Evolutionary conservation across 306 rosid species (phyloP).

Genomic region (Abrus precatorius): DNA sequence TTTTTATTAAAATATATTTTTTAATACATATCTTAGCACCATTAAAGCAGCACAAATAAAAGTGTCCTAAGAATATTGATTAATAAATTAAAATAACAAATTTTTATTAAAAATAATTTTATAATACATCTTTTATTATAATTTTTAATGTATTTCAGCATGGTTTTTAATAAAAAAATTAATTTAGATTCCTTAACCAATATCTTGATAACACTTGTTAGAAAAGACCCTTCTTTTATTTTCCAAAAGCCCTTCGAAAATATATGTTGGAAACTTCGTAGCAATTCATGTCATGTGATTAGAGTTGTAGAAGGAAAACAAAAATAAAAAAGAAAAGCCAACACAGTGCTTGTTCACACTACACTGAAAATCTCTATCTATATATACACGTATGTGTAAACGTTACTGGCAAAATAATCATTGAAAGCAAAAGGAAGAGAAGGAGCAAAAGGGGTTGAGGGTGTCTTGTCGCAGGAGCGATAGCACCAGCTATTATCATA

Average conservation of each 20-base stretch:
- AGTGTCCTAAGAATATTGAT: too few relatives aligned
- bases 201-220: too few relatives aligned
- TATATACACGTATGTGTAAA: constrained; percentile 1
- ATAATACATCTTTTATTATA: too few relatives aligned
- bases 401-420: not conserved
- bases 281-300: constrained; percentile 18
- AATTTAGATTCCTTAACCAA: too few relatives aligned
- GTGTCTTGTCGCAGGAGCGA: constrained; percentile 1
- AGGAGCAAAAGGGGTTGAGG: not conserved
- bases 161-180: too few relatives aligned
- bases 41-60: too few relatives aligned
- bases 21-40: too few relatives aligned
- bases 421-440: not conserved
- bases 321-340: not conserved
- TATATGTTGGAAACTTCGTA: constrained; percentile 25
- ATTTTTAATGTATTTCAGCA: too few relatives aligned
- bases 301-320: not conserved
- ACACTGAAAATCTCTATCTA: not conserved
- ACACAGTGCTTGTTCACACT: not conserved
- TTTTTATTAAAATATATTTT: too few relatives aligned
- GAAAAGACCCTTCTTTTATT: not conserved
- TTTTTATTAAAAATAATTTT: too few relatives aligned
- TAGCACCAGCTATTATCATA: not conserved
- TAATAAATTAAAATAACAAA: too few relatives aligned
- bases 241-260: not conserved